phyloP scores from a whole-genome alignment of 2,329 filamentous ascomycete genomes.

The Amesomyces nigricolor region DNA sequence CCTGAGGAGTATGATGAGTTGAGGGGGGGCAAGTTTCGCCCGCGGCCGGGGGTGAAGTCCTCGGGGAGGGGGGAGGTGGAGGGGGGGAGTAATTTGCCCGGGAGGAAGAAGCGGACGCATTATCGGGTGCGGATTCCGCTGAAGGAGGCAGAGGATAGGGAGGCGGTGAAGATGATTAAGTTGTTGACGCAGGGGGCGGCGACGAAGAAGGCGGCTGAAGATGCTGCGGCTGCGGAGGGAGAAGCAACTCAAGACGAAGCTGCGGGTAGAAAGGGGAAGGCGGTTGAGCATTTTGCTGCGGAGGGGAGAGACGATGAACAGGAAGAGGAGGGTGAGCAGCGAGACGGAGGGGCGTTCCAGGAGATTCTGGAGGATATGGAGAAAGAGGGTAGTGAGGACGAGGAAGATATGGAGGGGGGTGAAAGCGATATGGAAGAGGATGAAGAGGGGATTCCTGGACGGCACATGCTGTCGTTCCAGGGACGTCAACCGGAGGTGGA shows the following conservation, averaged over 20 bases:
- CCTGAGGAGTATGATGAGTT: constrained; percentile 34
- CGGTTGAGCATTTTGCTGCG: no score
- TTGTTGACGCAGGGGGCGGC: constrained; percentile 17
- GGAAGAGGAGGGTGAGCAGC: constrained; percentile 13
- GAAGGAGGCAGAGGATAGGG: constrained; percentile 25
- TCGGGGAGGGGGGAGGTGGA: constrained; percentile 22
- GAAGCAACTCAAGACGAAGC: background rate
- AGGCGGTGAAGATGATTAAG: constrained; percentile 26
- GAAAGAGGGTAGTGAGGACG: constrained; percentile 18
- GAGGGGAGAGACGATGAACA: no score
- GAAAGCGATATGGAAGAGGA: constrained; percentile 13
- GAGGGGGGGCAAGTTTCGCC: constrained; percentile 31
- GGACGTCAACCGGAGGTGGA: constrained; percentile 12
- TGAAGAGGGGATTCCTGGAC: constrained; percentile 2
- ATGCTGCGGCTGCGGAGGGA: background rate
- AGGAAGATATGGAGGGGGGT: constrained; percentile 13
- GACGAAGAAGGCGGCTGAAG: background rate
- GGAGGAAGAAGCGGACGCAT: constrained; percentile 22
- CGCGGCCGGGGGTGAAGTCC: constrained; percentile 20
- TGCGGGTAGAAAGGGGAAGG: background rate
- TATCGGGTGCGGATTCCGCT: constrained; percentile 27
- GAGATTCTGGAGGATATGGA: constrained; percentile 20
- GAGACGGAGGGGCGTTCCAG: constrained; percentile 12
- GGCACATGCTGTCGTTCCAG: background rate
- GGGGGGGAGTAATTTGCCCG: background rate